These are phyloP conservation scores for Kwoniella dendrophila DNA, from an alignment of 768 basidiomycete species.

Conservation along the genomic window DNA sequence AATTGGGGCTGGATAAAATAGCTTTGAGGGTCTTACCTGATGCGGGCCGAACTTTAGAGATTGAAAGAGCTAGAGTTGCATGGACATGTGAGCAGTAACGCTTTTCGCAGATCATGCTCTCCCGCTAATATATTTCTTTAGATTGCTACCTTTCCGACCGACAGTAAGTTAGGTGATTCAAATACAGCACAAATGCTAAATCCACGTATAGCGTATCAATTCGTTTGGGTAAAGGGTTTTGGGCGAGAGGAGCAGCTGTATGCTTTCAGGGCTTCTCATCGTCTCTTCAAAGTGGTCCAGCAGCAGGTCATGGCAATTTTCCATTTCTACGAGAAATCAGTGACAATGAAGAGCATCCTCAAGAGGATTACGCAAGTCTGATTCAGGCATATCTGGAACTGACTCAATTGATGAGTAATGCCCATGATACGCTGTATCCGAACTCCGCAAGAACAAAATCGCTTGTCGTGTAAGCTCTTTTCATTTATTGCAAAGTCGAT, in stretches of 20 bases:
- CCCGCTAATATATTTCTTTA: conserved; percentile 3
- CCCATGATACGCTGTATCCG: conserved; percentile 52
- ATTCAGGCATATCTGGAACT: conserved; percentile 50
- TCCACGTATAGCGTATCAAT: conserved; percentile 38
- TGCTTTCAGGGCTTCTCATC: conserved; percentile 53
- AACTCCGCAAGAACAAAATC: conserved; percentile 44
- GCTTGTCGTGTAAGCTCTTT: conserved; percentile 36
- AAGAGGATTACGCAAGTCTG: conserved; percentile 43
- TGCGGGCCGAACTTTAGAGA: conserved; percentile 37
- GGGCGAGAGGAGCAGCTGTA: conserved; percentile 51
- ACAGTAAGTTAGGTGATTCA: conserved; percentile 41
- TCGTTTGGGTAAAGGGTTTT: conserved; percentile 52
- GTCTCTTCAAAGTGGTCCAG: conserved; percentile 49
- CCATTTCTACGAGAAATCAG: conserved; percentile 42
- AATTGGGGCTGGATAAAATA: conserved; percentile 49
- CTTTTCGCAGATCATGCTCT: background rate
- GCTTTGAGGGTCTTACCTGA: conserved; percentile 37
- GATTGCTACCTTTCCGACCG: conserved; percentile 55
- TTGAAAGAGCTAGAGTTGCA: conserved; percentile 47
- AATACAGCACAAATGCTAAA: background rate
- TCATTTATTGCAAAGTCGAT: background rate
- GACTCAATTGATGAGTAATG: conserved; percentile 52
- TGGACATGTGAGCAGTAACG: conserved; percentile 48
- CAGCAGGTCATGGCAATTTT: conserved; percentile 45
- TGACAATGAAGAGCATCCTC: conserved; percentile 21